Evolutionary conservation across 2,329 filamentous ascomycete species (phyloP).

Genomic region (Lomentospora prolificans): DNA sequence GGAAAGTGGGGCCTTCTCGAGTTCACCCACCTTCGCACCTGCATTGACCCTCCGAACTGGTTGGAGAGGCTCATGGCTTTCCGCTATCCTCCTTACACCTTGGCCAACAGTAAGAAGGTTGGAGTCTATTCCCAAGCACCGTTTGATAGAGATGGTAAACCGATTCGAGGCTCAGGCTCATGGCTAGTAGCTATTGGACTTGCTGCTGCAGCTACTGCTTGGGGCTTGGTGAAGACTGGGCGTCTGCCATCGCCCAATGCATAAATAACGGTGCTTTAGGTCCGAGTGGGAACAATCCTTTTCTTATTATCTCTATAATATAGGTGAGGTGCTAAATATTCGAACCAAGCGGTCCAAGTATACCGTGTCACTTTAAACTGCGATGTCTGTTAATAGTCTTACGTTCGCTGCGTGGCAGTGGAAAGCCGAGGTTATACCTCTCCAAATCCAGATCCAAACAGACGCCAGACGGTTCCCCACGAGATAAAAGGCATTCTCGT

Average conservation of each 20-base stretch:
- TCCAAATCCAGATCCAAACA: no score
- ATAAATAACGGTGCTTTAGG: no score
- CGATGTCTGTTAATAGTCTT: no score
- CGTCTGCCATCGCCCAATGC: neutral
- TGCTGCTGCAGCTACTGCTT: neutral
- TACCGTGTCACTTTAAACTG: no score
- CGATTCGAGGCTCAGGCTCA: neutral
- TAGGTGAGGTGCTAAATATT: no score
- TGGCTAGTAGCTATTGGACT: neutral
- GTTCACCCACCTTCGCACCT: slow-evolving; percentile 29
- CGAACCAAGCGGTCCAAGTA: no score
- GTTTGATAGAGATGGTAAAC: neutral
- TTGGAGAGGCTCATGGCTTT: slow-evolving; percentile 12
- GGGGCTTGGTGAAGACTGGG: neutral
- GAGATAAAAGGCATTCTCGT: no score
- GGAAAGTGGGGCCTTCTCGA: slow-evolving; percentile 36
- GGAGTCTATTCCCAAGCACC: neutral
- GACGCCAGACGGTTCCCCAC: no score
- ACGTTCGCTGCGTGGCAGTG: no score
- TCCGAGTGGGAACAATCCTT: no score
- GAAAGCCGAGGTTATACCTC: no score
- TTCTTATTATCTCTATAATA: no score
- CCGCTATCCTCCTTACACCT: slow-evolving; percentile 16
- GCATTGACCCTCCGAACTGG: slow-evolving; percentile 27
- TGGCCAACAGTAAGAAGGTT: neutral